Conservation (phyloP, 73 alveolate genomes). For the Paramecium pentaurelia region DNA sequence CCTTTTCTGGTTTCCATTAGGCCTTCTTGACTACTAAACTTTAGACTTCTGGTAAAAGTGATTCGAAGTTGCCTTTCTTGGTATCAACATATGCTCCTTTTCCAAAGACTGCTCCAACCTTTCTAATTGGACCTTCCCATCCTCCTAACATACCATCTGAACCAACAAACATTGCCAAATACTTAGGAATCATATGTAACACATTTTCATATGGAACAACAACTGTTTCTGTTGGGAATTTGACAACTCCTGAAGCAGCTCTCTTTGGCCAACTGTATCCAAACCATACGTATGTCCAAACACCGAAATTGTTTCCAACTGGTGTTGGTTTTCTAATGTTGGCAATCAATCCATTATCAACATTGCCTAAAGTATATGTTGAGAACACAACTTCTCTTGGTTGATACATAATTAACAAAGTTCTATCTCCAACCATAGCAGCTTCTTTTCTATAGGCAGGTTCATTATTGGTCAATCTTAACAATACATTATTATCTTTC, state of each 20-base stretch:
- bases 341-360: neutral
- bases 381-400: slow-evolving; percentile 28
- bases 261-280: slow-evolving; percentile 21
- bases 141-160: slow-evolving; percentile 45
- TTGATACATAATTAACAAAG: neutral
- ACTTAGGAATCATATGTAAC: slow-evolving; percentile 11
- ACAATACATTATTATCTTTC: neutral
- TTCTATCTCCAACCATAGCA: slow-evolving; percentile 29
- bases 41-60: neutral
- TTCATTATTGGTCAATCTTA: slow-evolving; percentile 14
- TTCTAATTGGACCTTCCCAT: slow-evolving; percentile 24
- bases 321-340: slow-evolving; percentile 10
- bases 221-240: neutral
- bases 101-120: slow-evolving; percentile 29
- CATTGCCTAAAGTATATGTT: neutral
- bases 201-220: neutral
- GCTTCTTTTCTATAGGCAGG: slow-evolving; percentile 7
- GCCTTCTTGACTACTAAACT: neutral
- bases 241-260: slow-evolving; percentile 28
- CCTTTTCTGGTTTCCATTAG: slow-evolving; percentile 41
- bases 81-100: slow-evolving; percentile 51
- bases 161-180: neutral
- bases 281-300: slow-evolving; percentile 35
- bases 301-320: slow-evolving; percentile 18
- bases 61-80: neutral